These are phyloP conservation scores for Cordyceps tenuipes DNA, from an alignment of 2,329 filamentous ascomycete genomes.

Conservation along the genomic window DNA sequence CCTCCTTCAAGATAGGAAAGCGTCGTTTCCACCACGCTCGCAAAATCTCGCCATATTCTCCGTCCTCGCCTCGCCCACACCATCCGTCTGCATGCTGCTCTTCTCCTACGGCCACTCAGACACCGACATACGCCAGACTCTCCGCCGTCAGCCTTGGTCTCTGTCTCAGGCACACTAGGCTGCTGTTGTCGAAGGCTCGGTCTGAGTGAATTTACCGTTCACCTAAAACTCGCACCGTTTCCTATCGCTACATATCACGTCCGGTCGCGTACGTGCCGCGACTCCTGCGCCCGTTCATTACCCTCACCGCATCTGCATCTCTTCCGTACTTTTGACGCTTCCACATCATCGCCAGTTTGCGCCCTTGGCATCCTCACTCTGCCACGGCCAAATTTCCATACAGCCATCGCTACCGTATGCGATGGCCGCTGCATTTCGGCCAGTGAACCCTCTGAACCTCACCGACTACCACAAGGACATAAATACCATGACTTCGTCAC, in stretches of 20 bases:
- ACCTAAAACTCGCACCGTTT: background rate
- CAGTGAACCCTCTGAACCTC: conserved; percentile 36
- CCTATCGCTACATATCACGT: conserved; percentile 4
- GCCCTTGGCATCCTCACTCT: background rate
- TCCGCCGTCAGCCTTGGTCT: background rate
- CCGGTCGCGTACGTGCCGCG: background rate
- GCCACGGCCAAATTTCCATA: background rate
- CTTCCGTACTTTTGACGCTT: background rate
- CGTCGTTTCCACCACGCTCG: conserved; percentile 16
- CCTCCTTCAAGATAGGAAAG: conserved; percentile 16
- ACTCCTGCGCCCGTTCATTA: background rate
- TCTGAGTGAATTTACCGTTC: background rate
- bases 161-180: conserved; percentile 3
- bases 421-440: conserved; percentile 42
- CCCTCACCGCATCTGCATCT: conserved; percentile 3
- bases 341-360: background rate
- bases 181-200: background rate
- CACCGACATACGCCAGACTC: background rate
- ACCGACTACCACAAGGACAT: conserved; percentile 16
- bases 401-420: conserved; percentile 1
- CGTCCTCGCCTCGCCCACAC: conserved; percentile 5
- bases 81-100: conserved; percentile 2
- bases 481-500: conserved; percentile 27
- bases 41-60: background rate
- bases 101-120: background rate